These are phyloP conservation scores for Hypericum androsaemum DNA, from an alignment of 345 rosid genomes.

Conservation along the genomic window DNA sequence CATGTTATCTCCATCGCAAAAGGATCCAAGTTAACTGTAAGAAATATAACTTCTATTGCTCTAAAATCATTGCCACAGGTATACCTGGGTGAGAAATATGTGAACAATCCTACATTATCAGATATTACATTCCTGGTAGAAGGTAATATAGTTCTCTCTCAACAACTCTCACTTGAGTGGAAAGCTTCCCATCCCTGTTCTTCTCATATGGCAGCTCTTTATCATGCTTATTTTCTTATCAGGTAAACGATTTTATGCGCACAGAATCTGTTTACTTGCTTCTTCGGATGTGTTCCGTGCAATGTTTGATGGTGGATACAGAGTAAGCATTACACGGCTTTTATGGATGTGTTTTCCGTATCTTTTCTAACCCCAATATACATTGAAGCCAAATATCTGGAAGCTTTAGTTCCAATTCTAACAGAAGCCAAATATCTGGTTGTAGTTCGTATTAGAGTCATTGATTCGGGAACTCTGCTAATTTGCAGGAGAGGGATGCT, in stretches of 20 bases:
- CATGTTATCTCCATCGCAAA: not conserved
- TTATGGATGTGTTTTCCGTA: too few species aligned
- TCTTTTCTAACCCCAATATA: too few species aligned
- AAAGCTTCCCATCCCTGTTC: not conserved
- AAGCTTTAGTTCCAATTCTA: too few species aligned
- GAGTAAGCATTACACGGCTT: slow-evolving; percentile 28
- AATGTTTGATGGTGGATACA: slow-evolving; percentile 73
- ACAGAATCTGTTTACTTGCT: slow-evolving; percentile 67
- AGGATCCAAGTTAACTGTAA: not conserved
- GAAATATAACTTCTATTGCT: slow-evolving; percentile 1
- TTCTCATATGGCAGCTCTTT: not conserved
- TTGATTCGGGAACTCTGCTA: too few species aligned
- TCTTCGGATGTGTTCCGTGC: slow-evolving; percentile 74
- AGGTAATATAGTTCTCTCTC: slow-evolving; percentile 25
- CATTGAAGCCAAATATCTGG: too few species aligned
- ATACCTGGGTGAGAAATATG: slow-evolving; percentile 56
- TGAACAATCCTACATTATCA: slow-evolving; percentile 56
- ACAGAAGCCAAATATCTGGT: too few species aligned
- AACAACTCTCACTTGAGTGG: not conserved
- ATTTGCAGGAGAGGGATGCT: slow-evolving; percentile 54
- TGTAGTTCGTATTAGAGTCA: too few species aligned
- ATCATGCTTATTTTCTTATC: not conserved
- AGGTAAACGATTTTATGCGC: slow-evolving; percentile 65
- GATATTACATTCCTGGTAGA: slow-evolving; percentile 63
- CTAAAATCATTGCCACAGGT: slow-evolving; percentile 26